Base-by-base conservation (phyloP, 78 protist genomes). In the Dictyostelium purpureum region DNA sequence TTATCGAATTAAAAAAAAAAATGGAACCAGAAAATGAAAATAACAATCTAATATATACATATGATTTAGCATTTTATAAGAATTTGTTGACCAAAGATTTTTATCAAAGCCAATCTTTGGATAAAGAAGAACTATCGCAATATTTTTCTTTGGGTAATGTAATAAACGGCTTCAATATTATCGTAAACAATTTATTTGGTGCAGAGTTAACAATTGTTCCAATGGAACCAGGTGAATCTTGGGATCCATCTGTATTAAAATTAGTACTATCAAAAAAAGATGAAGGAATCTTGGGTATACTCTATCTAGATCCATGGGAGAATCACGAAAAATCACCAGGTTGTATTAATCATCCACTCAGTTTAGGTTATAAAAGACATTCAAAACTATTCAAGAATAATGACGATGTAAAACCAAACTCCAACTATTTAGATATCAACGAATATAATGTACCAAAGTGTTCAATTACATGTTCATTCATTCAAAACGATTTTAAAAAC, bases 131-230 rank as follows among this genome's bases (percentile, higher is more conserved):
- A 26, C 35, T 61, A 11, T 61, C 69, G 12, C 16, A 28, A 12
- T 85, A 85, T 45, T 85, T 85, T 18, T 9, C 59, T 11, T 59
- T 73, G n/a, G 91, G 59, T 16, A 85, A 85, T 59, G 91, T 85
- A 2, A 42, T 85, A n/a, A 28, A 61, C 40, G 92, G 92, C 24
- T 56, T 85, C 18, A 73, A 74, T 59, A 21, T 35, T 12, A 28
- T 85, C 9, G 74, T 57, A 0, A 63, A 73, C 3, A 45, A 42
- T 11, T n/a, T 85, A 45, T 85, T 85, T 73, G 82, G 80, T 59
- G 14, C 77, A 31, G 18, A 40, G n/a, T 42, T 70, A 19, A 28
- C 12, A 59, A 35, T n/a, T 26, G 74, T 83, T 45, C 28, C 51
- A 59, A 73, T 70, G 80, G 38, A 26, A n/a, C 24, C 14, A 1